Base-by-base conservation (phyloP, 2,329 filamentous ascomycete genomes). In the Paecilomyces formosus region DNA sequence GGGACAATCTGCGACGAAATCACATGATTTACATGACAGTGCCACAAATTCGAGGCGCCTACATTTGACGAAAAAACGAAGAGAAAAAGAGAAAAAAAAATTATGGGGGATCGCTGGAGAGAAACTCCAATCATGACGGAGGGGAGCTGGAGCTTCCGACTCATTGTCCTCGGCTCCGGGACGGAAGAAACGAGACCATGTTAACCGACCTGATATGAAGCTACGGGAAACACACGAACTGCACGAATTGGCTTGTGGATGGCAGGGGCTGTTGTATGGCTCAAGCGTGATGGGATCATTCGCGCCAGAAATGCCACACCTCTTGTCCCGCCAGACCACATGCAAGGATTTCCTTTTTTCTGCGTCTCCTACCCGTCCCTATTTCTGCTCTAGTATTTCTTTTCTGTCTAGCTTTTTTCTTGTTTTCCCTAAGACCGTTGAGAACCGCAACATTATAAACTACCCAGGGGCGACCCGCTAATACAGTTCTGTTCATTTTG, bases 401-500 rank as follows among this genome's bases (percentile, higher is more conserved):
- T 57, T 55, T 53, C 57, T 57, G 53, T 58, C 24, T 28, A 56
- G 56, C n/a, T 53, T 21, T 55, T 57, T 56, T 33, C 26, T 55
- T 49, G 51, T 53, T 52, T 45, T 49, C 24, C 9, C 11, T 18
- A 39, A 61, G 59, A 57, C 28, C 56, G 51, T 26, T 55, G 56
- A 61, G 49, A 63, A 54, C 45, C 55, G 54, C 51, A 33, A 60
- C 45, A 52, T 61, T 66, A 70, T 72, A 72, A 66, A 73, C 57
- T 70, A 71, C 61, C 35, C 35, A 60, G 68, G 71, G 71, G 70
- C 70, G 63, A 71, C 69, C 70, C 68, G 62, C 60, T 72, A 72
- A 71, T 70, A 54, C 61, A 59, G 57, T 57, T 61, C 53, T 59
- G 35, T 58, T 55, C 22, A 57, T 56, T 58, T 39, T 26, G 21